phyloP scores from a whole-genome alignment of 768 basidiomycete species.

The Panaeolus cyanescens region DNA sequence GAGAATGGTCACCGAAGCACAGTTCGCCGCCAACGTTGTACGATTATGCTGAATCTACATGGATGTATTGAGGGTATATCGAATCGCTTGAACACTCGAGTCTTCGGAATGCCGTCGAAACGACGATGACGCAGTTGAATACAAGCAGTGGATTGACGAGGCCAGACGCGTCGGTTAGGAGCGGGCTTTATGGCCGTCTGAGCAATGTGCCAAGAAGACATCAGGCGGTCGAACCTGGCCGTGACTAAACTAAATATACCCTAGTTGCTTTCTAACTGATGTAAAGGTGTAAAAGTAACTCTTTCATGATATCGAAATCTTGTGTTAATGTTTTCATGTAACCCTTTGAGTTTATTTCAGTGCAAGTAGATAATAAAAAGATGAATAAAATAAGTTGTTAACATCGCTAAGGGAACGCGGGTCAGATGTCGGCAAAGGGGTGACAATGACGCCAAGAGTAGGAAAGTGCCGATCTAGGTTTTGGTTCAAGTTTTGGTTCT shows the following conservation, averaged over 20 bases:
- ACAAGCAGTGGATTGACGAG: background rate
- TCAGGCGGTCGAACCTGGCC: background rate
- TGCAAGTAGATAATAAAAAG: background rate
- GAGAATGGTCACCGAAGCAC: conserved; percentile 12
- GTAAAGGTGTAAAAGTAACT: too few relatives aligned
- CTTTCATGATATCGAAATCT: too few relatives aligned
- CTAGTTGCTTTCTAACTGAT: background rate
- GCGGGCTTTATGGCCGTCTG: background rate
- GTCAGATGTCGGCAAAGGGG: background rate
- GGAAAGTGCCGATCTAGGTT: conserved; percentile 1
- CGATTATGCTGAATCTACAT: background rate
- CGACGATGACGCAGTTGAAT: background rate
- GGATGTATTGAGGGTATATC: background rate
- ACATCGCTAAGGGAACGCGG: background rate
- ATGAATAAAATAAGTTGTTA: background rate
- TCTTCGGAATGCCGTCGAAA: background rate
- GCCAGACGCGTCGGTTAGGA: background rate
- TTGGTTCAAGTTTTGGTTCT: background rate
- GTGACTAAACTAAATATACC: background rate
- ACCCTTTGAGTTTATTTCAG: too few relatives aligned
- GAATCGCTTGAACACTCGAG: background rate
- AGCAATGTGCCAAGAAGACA: background rate
- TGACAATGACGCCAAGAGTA: background rate
- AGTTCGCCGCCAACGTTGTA: too few relatives aligned
- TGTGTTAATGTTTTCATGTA: too few relatives aligned